Percentiles rank a stretch among this genome's conserved stretches.
Conservation (phyloP, 2,329 filamentous ascomycete genomes). For the Arthrobotrys iridis region DNA sequence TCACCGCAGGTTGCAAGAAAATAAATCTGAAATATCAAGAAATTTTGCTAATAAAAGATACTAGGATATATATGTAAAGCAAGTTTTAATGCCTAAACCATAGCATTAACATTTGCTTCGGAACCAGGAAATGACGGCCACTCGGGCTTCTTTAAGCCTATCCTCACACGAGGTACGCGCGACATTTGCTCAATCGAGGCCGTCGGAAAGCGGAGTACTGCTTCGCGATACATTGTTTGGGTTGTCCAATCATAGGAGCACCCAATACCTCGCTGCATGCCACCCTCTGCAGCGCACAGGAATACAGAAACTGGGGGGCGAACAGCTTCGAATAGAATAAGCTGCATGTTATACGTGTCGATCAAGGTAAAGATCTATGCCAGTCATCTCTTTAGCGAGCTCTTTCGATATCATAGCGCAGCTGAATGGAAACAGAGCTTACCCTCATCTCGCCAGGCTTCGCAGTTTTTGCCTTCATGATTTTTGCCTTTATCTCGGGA, state of each 20-base stretch:
- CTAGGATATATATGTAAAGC: no score
- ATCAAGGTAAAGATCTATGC: conserved; percentile 61
- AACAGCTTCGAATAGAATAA: conserved; percentile 61
- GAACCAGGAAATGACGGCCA: no score
- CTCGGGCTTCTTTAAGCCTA: conserved; percentile 59
- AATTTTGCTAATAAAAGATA: no score
- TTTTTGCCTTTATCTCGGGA: conserved; percentile 57
- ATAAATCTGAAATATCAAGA: no score
- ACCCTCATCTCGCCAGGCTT: conserved; percentile 59
- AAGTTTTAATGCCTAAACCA: no score
- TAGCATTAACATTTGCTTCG: no score
- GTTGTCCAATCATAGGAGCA: conserved; percentile 65
- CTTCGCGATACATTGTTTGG: conserved; percentile 63
- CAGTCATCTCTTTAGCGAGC: not conserved
- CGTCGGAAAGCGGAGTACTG: conserved; percentile 63
- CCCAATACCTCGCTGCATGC: conserved; percentile 64
- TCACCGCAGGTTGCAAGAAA: no score
- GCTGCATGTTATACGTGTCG: conserved; percentile 60
- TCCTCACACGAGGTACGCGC: conserved; percentile 59
- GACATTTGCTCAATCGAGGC: conserved; percentile 61
- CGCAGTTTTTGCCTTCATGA: conserved; percentile 58
- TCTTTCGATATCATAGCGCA: not conserved
- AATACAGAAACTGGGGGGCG: conserved; percentile 63
- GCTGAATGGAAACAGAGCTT: not conserved
- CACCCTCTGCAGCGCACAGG: conserved; percentile 64